Conservation (phyloP, 2,329 filamentous ascomycete genomes). For the Fusarium duplospermum region DNA sequence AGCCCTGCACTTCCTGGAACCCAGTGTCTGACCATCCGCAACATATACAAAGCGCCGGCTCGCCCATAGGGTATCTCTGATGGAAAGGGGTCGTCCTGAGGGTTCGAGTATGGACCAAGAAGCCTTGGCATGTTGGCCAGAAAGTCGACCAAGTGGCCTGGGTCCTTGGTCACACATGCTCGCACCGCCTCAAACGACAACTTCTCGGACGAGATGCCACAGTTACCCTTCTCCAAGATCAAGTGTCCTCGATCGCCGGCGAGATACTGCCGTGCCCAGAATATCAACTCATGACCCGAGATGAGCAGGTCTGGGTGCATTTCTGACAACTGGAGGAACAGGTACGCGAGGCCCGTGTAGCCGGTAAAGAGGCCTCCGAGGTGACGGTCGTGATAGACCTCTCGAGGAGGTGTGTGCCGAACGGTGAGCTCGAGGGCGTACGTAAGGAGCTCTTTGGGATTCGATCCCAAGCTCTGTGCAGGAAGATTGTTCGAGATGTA, state of each 20-base stretch:
- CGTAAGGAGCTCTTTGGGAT: constrained; percentile 46
- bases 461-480: constrained; percentile 43
- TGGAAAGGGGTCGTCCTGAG: constrained; percentile 53
- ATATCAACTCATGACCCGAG: constrained; percentile 52
- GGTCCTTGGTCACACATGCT: constrained; percentile 56
- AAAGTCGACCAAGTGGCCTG: constrained; percentile 52
- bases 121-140: constrained; percentile 54
- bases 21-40: constrained; percentile 70
- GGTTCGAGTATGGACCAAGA: constrained; percentile 41
- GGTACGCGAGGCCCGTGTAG: constrained; percentile 66
- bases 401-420: constrained; percentile 50
- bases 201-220: constrained; percentile 63
- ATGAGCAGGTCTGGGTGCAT: constrained; percentile 58
- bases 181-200: constrained; percentile 59
- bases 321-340: constrained; percentile 63
- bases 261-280: constrained; percentile 63
- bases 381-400: constrained; percentile 47
- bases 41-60: constrained; percentile 74
- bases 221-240: constrained; percentile 55
- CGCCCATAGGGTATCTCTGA: constrained; percentile 76
- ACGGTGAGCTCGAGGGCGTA: constrained; percentile 53
- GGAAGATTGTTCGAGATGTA: constrained; percentile 52
- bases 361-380: constrained; percentile 64
- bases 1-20: constrained; percentile 62
- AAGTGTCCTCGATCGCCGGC: constrained; percentile 50